phyloP scores from a whole-genome alignment of 352 stramenopile species.

The Phytophthora pini region DNA sequence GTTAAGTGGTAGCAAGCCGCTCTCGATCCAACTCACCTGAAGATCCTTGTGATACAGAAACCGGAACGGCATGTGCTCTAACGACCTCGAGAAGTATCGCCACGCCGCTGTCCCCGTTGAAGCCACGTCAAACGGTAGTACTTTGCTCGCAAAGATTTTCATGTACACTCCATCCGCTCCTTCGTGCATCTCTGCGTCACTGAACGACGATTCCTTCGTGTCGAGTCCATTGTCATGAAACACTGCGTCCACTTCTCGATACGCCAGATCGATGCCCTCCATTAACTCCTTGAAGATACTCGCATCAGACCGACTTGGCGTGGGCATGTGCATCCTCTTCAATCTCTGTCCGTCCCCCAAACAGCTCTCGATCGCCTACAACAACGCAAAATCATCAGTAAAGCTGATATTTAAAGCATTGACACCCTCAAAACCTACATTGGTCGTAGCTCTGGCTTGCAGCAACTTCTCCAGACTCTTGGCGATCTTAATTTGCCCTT shows the following conservation, averaged over 20 bases:
- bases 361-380: conserved; percentile 41
- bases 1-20: too few species aligned
- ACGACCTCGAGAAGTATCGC: conserved; percentile 55
- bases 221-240: conserved; percentile 47
- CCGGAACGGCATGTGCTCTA: conserved; percentile 49
- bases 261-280: conserved; percentile 42
- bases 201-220: conserved; percentile 40
- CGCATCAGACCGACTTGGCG: conserved; percentile 34
- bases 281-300: conserved; percentile 49
- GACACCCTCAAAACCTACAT: conserved; percentile 20
- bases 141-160: conserved; percentile 60
- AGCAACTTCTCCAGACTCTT: conserved; percentile 64
- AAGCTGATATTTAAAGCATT: not conserved
- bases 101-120: conserved; percentile 47
- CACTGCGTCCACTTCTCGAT: conserved; percentile 46
- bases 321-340: conserved; percentile 39
- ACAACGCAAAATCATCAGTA: conserved; percentile 2
- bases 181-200: conserved; percentile 50
- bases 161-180: conserved; percentile 44
- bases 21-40: conserved; percentile 33
- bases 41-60: conserved; percentile 52
- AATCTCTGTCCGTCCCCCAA: conserved; percentile 22
- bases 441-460: conserved; percentile 40
- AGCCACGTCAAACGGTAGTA: conserved; percentile 52
- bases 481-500: conserved; percentile 74